Evolutionary conservation across 129 eudicot genomes (phyloP), one percentile per base, ranked within the genome.

Genomic region (Scalesia atractyloides): DNA sequence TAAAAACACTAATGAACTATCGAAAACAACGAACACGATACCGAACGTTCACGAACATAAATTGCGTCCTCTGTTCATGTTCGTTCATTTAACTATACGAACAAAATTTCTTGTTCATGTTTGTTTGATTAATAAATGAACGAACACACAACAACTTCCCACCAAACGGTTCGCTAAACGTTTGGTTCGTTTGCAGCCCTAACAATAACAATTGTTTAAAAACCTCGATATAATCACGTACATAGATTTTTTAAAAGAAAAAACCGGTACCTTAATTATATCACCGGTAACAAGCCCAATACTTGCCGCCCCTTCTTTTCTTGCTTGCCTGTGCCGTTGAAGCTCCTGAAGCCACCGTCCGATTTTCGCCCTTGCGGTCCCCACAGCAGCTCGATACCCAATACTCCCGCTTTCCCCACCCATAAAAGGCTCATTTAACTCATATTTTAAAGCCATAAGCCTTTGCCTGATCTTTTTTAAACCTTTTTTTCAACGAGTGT

Each of bases 271-370:
- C 98, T 93, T 93, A 58, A 87, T 86, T 77, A 93, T 93, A 82
- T 93, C 98, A 56, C 97, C 89, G 56, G 97, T 79, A 64, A 93
- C 86, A 65, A 93, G 81, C 43, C 98, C 98, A 52, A 93, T 87
- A 80, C 85, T 89, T 24, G 92, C 84, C 18, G 98, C 98, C 67
- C 98, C 98, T 82, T 89, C 97, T 83, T 93, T 93, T 63, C 98
- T 89, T 14, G 95, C 96, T 74, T 89, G 98, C 79, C 98, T 80
- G 69, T 81, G 91, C 69, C 90, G 77, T 74, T 93, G 98, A 72
- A 93, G 85, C 70, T 93, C 98, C 84, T 93, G 98, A 77, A 93
- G 86, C 98, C 98, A 93, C 84, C 97, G 77, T 57, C 90, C 95
- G 20, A 93, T 86, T 84, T 84, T 93, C 10, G 89, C 97, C 80